phyloP scores from a whole-genome alignment of 1,139 yeast genomes.

The Protomyces lactucae-debilis region DNA sequence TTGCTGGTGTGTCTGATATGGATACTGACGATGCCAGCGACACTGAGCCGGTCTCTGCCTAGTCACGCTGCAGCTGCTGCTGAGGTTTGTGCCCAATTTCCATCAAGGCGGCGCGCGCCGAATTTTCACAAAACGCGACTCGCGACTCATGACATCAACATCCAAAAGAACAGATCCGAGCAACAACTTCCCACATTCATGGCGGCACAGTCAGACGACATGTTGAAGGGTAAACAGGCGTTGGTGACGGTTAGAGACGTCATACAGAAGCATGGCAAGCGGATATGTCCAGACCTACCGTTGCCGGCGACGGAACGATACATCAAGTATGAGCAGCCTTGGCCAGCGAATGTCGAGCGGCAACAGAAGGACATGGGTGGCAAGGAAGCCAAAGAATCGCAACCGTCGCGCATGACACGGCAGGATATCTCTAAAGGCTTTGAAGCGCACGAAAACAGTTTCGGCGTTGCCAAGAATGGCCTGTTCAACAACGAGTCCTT shows the following conservation, averaged over 20 bases:
- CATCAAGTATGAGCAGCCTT: constrained; percentile 11
- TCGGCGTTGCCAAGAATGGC: neutral
- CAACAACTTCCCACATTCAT: neutral
- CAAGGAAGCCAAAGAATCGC: neutral
- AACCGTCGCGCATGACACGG: neutral
- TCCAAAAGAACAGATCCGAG: neutral
- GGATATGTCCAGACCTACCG: neutral
- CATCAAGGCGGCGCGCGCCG: too few species aligned
- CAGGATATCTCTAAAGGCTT: neutral
- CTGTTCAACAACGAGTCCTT: constrained; percentile 6
- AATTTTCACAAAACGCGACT: neutral
- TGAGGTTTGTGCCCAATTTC: too few species aligned
- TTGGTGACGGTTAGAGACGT: neutral
- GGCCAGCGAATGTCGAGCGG: constrained; percentile 16
- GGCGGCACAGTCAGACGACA: neutral
- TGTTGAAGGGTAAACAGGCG: neutral
- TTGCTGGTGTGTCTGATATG: neutral
- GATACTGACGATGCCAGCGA: neutral
- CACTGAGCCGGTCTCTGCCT: neutral
- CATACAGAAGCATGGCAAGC: neutral
- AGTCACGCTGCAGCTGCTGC: too few species aligned
- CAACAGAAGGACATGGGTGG: neutral
- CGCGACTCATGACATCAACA: neutral
- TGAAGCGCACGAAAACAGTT: neutral
- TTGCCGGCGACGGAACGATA: neutral